phyloP scores from a whole-genome alignment of 2,329 filamentous ascomycete genomes.

The Chaetomiaceae sp. region DNA sequence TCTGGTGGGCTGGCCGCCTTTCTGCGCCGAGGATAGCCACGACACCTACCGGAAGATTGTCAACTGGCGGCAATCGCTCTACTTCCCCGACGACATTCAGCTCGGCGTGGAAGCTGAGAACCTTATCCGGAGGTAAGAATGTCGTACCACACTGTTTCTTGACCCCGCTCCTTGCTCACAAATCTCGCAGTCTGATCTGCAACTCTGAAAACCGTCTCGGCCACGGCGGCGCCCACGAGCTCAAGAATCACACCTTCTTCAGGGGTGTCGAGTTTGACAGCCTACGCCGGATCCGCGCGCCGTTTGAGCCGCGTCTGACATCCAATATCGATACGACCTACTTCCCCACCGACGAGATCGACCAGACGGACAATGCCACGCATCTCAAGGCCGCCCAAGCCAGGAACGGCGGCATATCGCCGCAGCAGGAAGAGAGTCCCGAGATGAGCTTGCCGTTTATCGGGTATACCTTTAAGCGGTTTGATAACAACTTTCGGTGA shows the following conservation, averaged over 20 bases:
- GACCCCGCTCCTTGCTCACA: not conserved
- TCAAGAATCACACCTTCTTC: conserved; percentile 95
- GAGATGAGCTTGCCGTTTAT: conserved; percentile 97
- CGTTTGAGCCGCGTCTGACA: conserved; percentile 89
- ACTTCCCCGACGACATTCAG: conserved; percentile 93
- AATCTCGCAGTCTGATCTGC: conserved; percentile 73
- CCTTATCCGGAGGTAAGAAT: conserved; percentile 75
- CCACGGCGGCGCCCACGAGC: conserved; percentile 78
- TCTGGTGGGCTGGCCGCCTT: conserved; percentile 95
- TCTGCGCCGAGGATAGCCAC: conserved; percentile 95
- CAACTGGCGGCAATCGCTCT: conserved; percentile 92
- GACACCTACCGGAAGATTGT: conserved; percentile 99
- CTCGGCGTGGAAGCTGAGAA: conserved; percentile 86
- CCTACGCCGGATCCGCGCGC: conserved; percentile 85
- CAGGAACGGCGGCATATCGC: conserved; percentile 41
- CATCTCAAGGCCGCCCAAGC: conserved; percentile 78
- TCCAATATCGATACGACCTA: conserved; percentile 96
- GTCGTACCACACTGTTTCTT: not conserved
- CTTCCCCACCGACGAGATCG: conserved; percentile 98
- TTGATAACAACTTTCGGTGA: conserved; percentile 67
- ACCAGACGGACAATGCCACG: conserved; percentile 90
- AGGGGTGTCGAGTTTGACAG: conserved; percentile 92
- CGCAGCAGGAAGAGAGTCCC: conserved; percentile 67
- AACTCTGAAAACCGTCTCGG: conserved; percentile 91
- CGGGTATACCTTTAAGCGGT: conserved; percentile 96